Percentiles rank a stretch among this genome's conserved stretches.
These are phyloP conservation scores for Suillus spraguei DNA, from an alignment of 768 basidiomycete species.

Conservation along the genomic window DNA sequence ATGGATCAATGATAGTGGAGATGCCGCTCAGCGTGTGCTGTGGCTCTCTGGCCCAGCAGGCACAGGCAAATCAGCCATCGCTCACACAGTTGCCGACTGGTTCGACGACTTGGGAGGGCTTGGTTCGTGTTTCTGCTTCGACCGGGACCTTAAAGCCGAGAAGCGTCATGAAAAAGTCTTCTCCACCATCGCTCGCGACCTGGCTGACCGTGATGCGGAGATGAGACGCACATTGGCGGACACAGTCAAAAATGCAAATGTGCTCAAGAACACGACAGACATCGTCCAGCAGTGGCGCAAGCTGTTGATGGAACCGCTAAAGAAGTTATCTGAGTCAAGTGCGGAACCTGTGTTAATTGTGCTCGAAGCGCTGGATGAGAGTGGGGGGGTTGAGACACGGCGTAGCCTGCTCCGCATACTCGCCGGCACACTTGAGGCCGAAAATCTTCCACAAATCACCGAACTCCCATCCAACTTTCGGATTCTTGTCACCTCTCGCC, in stretches of 20 bases:
- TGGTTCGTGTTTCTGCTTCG: slow-evolving; percentile 24
- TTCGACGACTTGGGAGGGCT: slow-evolving; percentile 17
- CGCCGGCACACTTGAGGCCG: background rate
- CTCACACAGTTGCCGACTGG: slow-evolving; percentile 19
- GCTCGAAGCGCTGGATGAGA: slow-evolving; percentile 28
- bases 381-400: slow-evolving; percentile 13
- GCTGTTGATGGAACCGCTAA: slow-evolving; percentile 18
- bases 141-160: slow-evolving; percentile 5
- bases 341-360: slow-evolving; percentile 26
- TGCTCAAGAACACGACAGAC: slow-evolving; percentile 3
- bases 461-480: slow-evolving; percentile 14
- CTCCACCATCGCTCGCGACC: slow-evolving; percentile 31
- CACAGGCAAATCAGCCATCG: slow-evolving; percentile 34
- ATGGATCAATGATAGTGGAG: slow-evolving; percentile 15
- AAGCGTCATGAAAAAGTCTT: slow-evolving; percentile 22
- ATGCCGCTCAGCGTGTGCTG: slow-evolving; percentile 11
- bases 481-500: slow-evolving; percentile 18
- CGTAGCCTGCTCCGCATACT: slow-evolving; percentile 25
- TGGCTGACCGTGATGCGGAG: slow-evolving; percentile 20
- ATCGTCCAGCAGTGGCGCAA: slow-evolving; percentile 19
- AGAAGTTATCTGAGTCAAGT: slow-evolving; percentile 1
- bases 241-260: background rate
- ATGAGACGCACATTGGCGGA: background rate
- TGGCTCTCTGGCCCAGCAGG: slow-evolving; percentile 20
- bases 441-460: background rate